Evolutionary conservation across 805 yeast genomes (phyloP), one percentile per base, ranked within the genome.

Genomic region (Cyberlindnera mycetangii): DNA sequence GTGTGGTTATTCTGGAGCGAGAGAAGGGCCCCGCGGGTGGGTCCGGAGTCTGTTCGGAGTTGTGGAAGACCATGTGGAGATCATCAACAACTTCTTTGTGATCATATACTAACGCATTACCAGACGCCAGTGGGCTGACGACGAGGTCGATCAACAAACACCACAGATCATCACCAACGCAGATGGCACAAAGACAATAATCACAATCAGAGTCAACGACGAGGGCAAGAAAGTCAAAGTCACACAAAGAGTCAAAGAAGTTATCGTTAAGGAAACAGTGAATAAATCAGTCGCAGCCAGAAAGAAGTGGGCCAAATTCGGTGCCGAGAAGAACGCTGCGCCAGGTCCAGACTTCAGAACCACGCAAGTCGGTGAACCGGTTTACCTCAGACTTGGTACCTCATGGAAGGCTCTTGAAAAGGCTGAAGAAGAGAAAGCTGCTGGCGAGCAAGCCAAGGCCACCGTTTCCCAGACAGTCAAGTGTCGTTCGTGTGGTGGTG

Each of bases 401-500:
- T 70, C 83, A 47, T 85, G 90, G 89, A 85, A 83, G 63, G 85
- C 83, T 62, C 73, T 77, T 52, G 90, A 82, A 62, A 81, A 83
- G 69, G 82, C 81, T 62, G 85, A 79, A 63, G 85, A 82, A 64
- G 72, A 71, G 49, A 69, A 70, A 57, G 75, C 75, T 58, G 71
- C 69, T 41, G 64, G 67, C 42, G 74, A 66, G 61, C 69, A 66
- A 59, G 68, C 69, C 64, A 74, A 63, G 72, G 70, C 67, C 62
- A 68, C 64, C 53, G 67, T 41, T 16, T 67, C 64, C 70, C 71
- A 52, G 73, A 70, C 56, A 50, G 67, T 81, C 53, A 71, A 68
- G 57, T 93, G 99, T 79, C 87, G 97, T 78, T 71, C 77, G 44
- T 93, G 99, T 84, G 86, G 85, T 49, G 97, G 96, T 62, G 85